These are phyloP conservation scores for Neurospora crassa DNA, from an alignment of 2,329 filamentous ascomycete species.

Conservation along the genomic window DNA sequence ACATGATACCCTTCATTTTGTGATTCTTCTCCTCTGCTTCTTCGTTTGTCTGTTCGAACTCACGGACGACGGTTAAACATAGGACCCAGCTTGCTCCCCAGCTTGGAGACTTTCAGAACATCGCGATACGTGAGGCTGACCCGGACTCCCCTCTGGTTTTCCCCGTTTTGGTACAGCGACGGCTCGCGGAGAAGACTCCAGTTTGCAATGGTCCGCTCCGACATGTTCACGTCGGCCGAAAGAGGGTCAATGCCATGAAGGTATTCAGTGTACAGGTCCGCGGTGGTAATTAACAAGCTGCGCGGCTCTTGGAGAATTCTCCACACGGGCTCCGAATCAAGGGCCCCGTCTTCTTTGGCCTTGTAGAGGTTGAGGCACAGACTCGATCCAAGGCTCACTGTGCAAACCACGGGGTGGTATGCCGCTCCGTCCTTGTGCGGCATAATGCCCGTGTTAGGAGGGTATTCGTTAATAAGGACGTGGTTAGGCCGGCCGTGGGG, in stretches of 20 bases:
- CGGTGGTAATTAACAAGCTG: slow-evolving; percentile 66
- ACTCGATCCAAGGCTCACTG: slow-evolving; percentile 71
- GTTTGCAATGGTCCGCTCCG: slow-evolving; percentile 54
- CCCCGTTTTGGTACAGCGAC: slow-evolving; percentile 37
- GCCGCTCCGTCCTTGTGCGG: slow-evolving; percentile 87
- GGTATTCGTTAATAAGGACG: slow-evolving; percentile 88
- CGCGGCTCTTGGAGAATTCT: slow-evolving; percentile 73
- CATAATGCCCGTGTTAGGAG: slow-evolving; percentile 87
- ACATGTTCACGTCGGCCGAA: slow-evolving; percentile 56
- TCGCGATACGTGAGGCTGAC: slow-evolving; percentile 77
- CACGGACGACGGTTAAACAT: slow-evolving; percentile 15
- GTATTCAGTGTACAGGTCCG: slow-evolving; percentile 57
- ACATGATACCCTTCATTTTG: slow-evolving; percentile 65
- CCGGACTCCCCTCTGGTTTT: slow-evolving; percentile 48
- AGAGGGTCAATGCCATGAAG: slow-evolving; percentile 67
- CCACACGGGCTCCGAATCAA: slow-evolving; percentile 41
- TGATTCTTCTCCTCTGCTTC: slow-evolving; percentile 34
- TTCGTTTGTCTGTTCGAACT: slow-evolving; percentile 23
- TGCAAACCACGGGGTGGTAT: slow-evolving; percentile 83
- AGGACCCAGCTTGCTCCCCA: slow-evolving; percentile 54
- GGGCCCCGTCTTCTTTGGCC: slow-evolving; percentile 50
- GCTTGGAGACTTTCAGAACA: slow-evolving; percentile 69
- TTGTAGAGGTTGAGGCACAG: slow-evolving; percentile 70
- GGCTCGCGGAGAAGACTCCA: slow-evolving; percentile 55
- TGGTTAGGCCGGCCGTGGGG: slow-evolving; percentile 78